Evolutionary conservation across 352 stramenopile genomes (phyloP).

Genomic region (Globisporangium viniferum): DNA sequence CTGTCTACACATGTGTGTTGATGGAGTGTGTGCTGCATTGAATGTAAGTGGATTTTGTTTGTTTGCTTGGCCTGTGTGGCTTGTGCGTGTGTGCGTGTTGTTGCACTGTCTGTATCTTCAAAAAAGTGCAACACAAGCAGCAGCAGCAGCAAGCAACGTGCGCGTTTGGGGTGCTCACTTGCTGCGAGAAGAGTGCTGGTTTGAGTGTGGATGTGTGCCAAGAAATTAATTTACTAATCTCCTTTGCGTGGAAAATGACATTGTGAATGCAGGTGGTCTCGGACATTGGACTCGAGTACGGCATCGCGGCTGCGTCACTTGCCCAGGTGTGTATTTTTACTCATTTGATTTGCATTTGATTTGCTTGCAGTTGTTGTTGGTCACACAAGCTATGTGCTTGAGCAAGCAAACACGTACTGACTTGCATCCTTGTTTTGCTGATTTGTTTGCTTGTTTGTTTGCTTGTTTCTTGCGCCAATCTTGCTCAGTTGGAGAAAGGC

Average conservation of each 20-base stretch:
- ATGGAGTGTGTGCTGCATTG: neutral
- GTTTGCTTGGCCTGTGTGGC: no score
- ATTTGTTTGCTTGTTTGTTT: conserved; percentile 2
- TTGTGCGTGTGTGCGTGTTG: no score
- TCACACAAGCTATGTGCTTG: neutral
- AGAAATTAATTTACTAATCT: neutral
- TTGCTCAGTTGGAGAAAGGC: conserved; percentile 18
- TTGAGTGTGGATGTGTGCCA: neutral
- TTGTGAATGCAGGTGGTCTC: conserved; percentile 17
- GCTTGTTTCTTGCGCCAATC: neutral
- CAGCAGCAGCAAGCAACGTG: neutral
- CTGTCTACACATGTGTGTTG: neutral
- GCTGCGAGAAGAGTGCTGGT: neutral
- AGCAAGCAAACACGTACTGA: neutral
- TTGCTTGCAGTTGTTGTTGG: neutral
- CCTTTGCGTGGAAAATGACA: neutral
- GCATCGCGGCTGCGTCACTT: conserved; percentile 11
- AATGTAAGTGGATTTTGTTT: no score
- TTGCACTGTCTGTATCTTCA: conserved; percentile 16
- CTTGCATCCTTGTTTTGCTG: neutral
- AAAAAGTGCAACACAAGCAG: neutral
- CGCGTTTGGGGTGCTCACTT: neutral
- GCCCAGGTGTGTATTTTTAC: conserved; percentile 15
- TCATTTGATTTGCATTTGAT: neutral
- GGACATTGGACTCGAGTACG: conserved; percentile 22